A percentile compares a stretch with the other conserved stretches of the same genome.
Conservation (phyloP, 345 rosid genomes). For the Rhizophora apiculata region DNA sequence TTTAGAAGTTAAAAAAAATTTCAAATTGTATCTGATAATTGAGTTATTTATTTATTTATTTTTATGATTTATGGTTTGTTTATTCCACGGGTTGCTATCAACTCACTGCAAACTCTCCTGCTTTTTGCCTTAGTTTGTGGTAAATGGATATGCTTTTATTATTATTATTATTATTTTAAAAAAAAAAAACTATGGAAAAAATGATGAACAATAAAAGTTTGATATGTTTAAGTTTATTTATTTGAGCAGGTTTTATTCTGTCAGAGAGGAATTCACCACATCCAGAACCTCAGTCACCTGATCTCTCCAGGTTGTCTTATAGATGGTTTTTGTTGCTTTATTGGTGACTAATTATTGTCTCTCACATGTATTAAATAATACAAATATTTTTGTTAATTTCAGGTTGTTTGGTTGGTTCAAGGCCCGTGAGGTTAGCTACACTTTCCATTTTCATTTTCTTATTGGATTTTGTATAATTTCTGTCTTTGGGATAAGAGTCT, state of each 20-base stretch:
- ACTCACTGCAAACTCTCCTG: too few species aligned
- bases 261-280: not conserved
- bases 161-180: too few species aligned
- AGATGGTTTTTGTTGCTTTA: not conserved
- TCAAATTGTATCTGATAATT: too few species aligned
- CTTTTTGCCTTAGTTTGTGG: too few species aligned
- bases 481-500: not conserved
- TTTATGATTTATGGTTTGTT: too few species aligned
- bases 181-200: too few species aligned
- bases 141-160: too few species aligned
- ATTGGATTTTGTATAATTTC: not conserved
- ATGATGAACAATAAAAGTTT: too few species aligned
- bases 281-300: not conserved
- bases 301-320: not conserved
- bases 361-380: not conserved
- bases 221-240: not conserved
- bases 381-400: constrained; percentile 7
- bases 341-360: not conserved
- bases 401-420: constrained; percentile 42
- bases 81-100: too few species aligned
- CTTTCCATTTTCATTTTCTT: not conserved
- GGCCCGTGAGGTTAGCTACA: constrained; percentile 40
- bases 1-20: too few species aligned
- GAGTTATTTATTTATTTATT: too few species aligned
- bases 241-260: not conserved